A percentile compares a stretch with the other conserved stretches of the same genome.
phyloP scores from a whole-genome alignment of 2,329 filamentous ascomycete genomes.

The Hypoxylon sp. region DNA sequence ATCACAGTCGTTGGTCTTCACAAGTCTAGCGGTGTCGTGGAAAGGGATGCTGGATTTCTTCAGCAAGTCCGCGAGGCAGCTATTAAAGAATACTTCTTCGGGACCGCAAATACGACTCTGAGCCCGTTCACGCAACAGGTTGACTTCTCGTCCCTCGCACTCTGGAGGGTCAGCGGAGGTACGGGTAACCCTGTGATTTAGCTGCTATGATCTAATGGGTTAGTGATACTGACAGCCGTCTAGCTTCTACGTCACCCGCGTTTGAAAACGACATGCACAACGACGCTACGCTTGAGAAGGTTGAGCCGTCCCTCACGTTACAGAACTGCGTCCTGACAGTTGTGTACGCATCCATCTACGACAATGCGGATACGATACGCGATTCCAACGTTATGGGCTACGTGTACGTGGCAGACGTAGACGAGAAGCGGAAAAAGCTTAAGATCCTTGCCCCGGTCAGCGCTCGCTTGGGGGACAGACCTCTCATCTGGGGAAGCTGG shows the following conservation, averaged over 20 bases:
- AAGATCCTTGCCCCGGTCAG: conserved; percentile 85
- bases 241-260: conserved; percentile 20
- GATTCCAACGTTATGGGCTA: conserved; percentile 90
- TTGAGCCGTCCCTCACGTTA: conserved; percentile 72
- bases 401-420: conserved; percentile 89
- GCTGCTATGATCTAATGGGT: neutral
- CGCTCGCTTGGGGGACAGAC: conserved; percentile 78
- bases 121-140: conserved; percentile 89
- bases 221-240: conserved; percentile 17
- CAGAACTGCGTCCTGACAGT: conserved; percentile 86
- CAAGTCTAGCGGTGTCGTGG: conserved; percentile 85
- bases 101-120: conserved; percentile 75
- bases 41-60: conserved; percentile 77
- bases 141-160: conserved; percentile 74
- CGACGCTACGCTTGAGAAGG: conserved; percentile 63
- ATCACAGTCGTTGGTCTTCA: conserved; percentile 81
- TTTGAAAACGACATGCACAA: conserved; percentile 40
- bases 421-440: conserved; percentile 81
- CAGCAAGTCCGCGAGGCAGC: conserved; percentile 76
- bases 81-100: conserved; percentile 95
- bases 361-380: conserved; percentile 75
- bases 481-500: conserved; percentile 85
- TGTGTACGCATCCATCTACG: conserved; percentile 76
- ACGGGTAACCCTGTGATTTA: conserved; percentile 47
- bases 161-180: conserved; percentile 75